phyloP scores from a whole-genome alignment of 2,329 filamentous ascomycete genomes.

The Colletotrichum tofieldiae region DNA sequence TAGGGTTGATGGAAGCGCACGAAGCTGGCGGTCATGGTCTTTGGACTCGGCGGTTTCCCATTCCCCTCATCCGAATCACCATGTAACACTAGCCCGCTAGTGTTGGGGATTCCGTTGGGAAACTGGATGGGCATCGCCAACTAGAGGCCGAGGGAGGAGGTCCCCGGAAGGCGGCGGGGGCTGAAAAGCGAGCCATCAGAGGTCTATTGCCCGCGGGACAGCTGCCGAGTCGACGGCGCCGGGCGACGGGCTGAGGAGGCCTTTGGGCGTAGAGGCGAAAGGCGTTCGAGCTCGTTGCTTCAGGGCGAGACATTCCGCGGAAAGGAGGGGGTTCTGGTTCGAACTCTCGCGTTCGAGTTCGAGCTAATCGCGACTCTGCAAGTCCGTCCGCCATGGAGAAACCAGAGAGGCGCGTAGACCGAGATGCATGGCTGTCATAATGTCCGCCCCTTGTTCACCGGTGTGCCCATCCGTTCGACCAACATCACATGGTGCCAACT shows the following conservation, averaged over 20 bases:
- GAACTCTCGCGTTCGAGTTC: not conserved
- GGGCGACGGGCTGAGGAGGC: not conserved
- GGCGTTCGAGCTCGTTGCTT: slow-evolving; percentile 3
- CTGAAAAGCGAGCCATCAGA: slow-evolving; percentile 6
- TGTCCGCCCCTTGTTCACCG: slow-evolving; percentile 39
- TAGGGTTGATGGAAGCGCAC: not conserved
- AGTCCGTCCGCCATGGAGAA: not conserved
- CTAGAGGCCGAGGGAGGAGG: not conserved
- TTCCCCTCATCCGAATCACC: not conserved
- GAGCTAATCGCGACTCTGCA: not conserved
- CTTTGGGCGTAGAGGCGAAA: not conserved
- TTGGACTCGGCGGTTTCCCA: not conserved
- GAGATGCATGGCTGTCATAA: not conserved
- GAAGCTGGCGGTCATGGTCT: not conserved
- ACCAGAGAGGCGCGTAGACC: slow-evolving; percentile 2
- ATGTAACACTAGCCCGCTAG: not conserved
- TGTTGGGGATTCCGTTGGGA: not conserved
- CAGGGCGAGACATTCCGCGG: slow-evolving; percentile 19
- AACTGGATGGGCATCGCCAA: not conserved
- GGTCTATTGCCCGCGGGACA: not conserved
- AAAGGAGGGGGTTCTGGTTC: no score
- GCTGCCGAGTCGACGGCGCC: slow-evolving; percentile 11
- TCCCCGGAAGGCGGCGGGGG: not conserved
- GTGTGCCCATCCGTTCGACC: not conserved
- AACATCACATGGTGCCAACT: slow-evolving; percentile 7